Evolutionary conservation across 1,139 yeast genomes (phyloP).

Genomic region (Pichia sp.): DNA sequence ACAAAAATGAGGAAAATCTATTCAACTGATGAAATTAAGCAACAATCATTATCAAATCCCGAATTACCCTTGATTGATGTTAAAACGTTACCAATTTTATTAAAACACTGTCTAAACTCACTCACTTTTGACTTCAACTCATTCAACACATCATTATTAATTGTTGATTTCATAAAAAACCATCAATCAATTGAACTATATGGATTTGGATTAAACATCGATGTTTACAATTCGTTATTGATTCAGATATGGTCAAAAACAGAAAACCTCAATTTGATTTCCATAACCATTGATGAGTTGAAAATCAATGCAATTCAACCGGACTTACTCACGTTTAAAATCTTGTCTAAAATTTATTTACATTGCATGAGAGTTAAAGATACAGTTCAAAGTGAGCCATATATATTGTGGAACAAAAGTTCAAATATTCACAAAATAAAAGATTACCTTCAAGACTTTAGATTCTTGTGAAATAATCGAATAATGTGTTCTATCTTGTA

Average conservation of each 20-base stretch:
- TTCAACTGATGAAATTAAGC: constrained; percentile 10
- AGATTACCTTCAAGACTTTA: constrained; percentile 15
- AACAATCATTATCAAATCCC: constrained; percentile 15
- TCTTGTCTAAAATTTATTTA: constrained; percentile 24
- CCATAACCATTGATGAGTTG: constrained; percentile 25
- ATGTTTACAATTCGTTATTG: constrained; percentile 27
- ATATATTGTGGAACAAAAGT: constrained; percentile 26
- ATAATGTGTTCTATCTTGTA: neutral
- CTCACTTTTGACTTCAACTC: constrained; percentile 26
- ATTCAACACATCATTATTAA: constrained; percentile 21
- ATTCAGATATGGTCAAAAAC: constrained; percentile 26
- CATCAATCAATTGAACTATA: constrained; percentile 27
- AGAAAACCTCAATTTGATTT: constrained; percentile 22
- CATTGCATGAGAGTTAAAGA: constrained; percentile 25
- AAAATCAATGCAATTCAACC: constrained; percentile 28
- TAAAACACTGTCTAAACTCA: constrained; percentile 25
- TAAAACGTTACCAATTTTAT: constrained; percentile 25
- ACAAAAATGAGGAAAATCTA: neutral
- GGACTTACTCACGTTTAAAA: constrained; percentile 25
- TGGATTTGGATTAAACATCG: constrained; percentile 27
- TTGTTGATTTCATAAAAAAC: constrained; percentile 24
- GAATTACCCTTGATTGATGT: constrained; percentile 20
- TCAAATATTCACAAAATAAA: constrained; percentile 21
- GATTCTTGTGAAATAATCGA: constrained; percentile 5
- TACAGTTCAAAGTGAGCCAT: constrained; percentile 19